Evolutionary conservation across 2,329 filamentous ascomycete genomes (phyloP).

Genomic region (Claviceps quebecensis): DNA sequence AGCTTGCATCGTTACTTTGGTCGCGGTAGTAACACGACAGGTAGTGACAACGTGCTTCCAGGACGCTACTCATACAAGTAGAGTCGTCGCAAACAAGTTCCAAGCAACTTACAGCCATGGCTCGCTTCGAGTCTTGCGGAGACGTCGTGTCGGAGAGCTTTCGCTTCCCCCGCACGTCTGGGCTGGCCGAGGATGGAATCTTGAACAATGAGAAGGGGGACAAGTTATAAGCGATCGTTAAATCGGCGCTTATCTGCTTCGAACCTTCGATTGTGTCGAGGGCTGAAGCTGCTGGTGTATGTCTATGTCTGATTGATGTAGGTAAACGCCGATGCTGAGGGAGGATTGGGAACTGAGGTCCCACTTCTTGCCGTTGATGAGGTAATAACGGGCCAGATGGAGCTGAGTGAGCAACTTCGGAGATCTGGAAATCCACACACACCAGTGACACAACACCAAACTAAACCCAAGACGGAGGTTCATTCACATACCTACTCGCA

Average conservation of each 20-base stretch:
- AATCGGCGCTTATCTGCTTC: not conserved
- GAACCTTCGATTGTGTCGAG: not conserved
- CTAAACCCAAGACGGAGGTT: too few relatives aligned
- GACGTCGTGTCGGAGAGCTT: conserved; percentile 49
- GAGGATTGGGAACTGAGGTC: not conserved
- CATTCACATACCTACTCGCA: too few relatives aligned
- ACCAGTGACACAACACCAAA: too few relatives aligned
- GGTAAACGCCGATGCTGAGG: not conserved
- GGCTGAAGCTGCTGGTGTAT: not conserved
- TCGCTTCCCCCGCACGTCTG: conserved; percentile 51
- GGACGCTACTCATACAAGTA: not conserved
- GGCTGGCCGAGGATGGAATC: conserved; percentile 19
- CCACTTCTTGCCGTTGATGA: conserved; percentile 2
- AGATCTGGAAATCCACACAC: too few relatives aligned
- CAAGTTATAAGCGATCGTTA: not conserved
- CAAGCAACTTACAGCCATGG: conserved; percentile 42
- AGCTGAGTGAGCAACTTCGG: not conserved
- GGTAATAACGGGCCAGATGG: conserved; percentile 2
- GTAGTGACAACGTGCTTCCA: not conserved
- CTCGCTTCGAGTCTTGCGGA: conserved; percentile 42
- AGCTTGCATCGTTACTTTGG: not conserved
- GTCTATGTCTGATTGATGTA: not conserved
- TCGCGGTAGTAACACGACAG: not conserved
- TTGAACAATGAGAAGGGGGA: conserved; percentile 12
- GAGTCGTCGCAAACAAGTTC: not conserved